phyloP scores from a whole-genome alignment of 371 early-diverging fungal genomes.

The Mucor lusitanicus region DNA sequence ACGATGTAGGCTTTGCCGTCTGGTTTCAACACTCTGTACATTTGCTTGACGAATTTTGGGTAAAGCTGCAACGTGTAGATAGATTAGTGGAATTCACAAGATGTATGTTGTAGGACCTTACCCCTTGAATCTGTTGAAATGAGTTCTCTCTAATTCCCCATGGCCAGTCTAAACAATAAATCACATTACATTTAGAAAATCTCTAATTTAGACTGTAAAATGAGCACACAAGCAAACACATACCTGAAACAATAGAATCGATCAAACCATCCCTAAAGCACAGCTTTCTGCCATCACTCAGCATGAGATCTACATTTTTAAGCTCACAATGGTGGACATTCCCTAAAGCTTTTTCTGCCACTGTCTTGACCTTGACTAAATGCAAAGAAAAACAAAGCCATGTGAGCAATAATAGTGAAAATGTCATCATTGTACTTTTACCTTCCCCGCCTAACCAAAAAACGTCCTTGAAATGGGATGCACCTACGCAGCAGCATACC shows the following conservation, averaged over 20 bases:
- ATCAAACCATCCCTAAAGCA: slow-evolving; percentile 33
- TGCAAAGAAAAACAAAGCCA: neutral
- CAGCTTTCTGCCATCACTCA: slow-evolving; percentile 39
- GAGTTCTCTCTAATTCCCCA: slow-evolving; percentile 51
- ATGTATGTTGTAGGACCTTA: slow-evolving; percentile 4
- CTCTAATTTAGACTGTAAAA: neutral
- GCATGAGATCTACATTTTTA: slow-evolving; percentile 36
- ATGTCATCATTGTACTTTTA: slow-evolving; percentile 11
- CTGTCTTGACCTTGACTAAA: slow-evolving; percentile 32
- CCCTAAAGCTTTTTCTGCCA: slow-evolving; percentile 35
- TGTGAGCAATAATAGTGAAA: neutral
- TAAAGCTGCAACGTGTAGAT: slow-evolving; percentile 31
- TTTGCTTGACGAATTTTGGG: slow-evolving; percentile 45
- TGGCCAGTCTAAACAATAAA: slow-evolving; percentile 38
- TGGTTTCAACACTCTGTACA: slow-evolving; percentile 28
- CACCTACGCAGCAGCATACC: slow-evolving; percentile 20
- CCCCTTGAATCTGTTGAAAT: slow-evolving; percentile 36
- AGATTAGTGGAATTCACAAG: neutral
- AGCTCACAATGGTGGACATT: slow-evolving; percentile 31
- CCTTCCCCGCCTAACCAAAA: slow-evolving; percentile 53
- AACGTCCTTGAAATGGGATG: slow-evolving; percentile 28
- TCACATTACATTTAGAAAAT: neutral
- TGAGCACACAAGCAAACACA: neutral
- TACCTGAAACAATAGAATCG: slow-evolving; percentile 47
- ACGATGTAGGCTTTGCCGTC: slow-evolving; percentile 47